phyloP scores from a whole-genome alignment of 768 basidiomycete genomes.

The Cubamyces sp. region DNA sequence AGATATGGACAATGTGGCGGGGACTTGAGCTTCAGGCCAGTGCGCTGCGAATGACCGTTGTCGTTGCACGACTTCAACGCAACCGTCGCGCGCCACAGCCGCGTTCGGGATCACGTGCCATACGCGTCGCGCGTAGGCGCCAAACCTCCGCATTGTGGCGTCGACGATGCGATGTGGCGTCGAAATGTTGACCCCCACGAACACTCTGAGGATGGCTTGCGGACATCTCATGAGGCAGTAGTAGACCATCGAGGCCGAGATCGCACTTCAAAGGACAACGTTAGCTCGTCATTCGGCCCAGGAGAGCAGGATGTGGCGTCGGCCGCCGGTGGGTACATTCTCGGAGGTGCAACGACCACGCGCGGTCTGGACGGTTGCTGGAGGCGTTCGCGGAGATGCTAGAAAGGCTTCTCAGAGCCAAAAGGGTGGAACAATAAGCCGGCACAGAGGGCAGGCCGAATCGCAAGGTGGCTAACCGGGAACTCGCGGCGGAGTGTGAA shows the following conservation, averaged over 20 bases:
- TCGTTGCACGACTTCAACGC: no score
- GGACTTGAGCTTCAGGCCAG: no score
- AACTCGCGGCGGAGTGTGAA: conserved; percentile 17
- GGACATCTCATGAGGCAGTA: no score
- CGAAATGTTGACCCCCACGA: no score
- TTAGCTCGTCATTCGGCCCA: no score
- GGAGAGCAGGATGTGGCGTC: background rate
- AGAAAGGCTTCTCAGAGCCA: background rate
- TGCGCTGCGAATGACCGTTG: no score
- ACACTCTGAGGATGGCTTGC: no score
- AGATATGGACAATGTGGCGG: no score
- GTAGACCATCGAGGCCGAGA: no score
- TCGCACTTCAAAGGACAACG: no score
- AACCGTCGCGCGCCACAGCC: no score
- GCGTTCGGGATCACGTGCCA: background rate
- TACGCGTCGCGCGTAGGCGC: conserved; percentile 15
- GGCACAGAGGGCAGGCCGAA: background rate
- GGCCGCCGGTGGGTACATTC: no score
- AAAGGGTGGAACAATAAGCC: conserved; percentile 1
- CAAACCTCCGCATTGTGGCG: conserved; percentile 8
- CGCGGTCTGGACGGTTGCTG: background rate
- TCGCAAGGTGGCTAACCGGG: conserved; percentile 11
- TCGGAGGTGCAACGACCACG: background rate
- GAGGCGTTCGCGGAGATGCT: background rate
- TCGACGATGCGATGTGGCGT: background rate